Conservation (phyloP, 2,329 filamentous ascomycete species). For the Claviceps sp. region DNA sequence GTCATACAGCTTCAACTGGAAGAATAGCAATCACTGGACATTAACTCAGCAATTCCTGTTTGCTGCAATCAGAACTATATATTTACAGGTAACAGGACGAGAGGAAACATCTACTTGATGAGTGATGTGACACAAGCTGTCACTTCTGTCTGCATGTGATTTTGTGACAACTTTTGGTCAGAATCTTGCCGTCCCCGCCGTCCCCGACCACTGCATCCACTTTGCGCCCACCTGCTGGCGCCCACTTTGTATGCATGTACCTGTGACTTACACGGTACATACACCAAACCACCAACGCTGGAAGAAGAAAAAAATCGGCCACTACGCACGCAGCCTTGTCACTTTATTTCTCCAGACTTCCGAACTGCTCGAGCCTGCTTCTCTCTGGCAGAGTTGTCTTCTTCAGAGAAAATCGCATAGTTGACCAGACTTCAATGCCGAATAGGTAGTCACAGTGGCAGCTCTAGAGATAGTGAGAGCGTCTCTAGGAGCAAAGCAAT, state of each 20-base stretch:
- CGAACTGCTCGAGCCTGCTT: not conserved
- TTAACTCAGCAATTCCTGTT: no score
- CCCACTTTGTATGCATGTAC: not conserved
- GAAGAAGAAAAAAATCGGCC: conserved; percentile 14
- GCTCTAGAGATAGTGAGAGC: conserved; percentile 69
- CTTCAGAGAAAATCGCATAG: not conserved
- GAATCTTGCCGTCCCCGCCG: not conserved
- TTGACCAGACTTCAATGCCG: conserved; percentile 36
- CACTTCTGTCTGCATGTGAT: no score
- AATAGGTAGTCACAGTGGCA: conserved; percentile 54
- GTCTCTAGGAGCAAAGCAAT: conserved; percentile 60
- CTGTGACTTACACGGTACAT: conserved; percentile 11
- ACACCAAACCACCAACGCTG: conserved; percentile 7
- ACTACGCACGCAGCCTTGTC: not conserved
- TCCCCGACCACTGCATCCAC: conserved; percentile 2
- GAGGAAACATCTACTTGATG: no score
- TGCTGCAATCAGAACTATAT: no score
- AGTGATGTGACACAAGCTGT: no score
- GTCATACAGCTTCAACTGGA: no score
- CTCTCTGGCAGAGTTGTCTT: not conserved
- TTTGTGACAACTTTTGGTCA: not conserved
- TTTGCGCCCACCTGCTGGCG: not conserved
- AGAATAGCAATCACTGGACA: no score
- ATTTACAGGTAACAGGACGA: no score
- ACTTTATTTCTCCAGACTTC: not conserved